Base-by-base conservation (phyloP, 768 basidiomycete species). In the Suillus americanus region DNA sequence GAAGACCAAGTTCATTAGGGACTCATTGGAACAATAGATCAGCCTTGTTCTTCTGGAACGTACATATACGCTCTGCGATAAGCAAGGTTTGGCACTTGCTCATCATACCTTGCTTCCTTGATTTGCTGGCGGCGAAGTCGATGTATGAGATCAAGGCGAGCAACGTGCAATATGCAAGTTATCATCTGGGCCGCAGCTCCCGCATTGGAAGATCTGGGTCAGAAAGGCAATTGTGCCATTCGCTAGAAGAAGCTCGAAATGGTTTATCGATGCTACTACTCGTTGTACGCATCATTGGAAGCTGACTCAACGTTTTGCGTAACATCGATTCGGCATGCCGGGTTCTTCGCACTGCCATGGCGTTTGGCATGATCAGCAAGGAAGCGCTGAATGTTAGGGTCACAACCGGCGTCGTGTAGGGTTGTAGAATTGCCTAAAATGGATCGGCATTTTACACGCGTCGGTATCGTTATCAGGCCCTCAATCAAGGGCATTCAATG, bases 261-360 rank as follows among this genome's bases (percentile, higher is more conserved):
- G 37, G 55, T 57, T 57, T 57, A 57, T 57, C 55, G n/a, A 9
- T 23, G n/a, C 53, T 35, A 35, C 30, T 54, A n/a, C n/a, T n/a
- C n/a, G n/a, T n/a, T n/a, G n/a, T 6, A 30, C 4, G 4, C 30
- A 30, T 30, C 30, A 30, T 30, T 30, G 30, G 30, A 30, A 30
- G 33, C 7, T 35, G 33, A 35, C 7, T 35, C 51, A n/a, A n/a
- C 30, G 4, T 35, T 4, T 5, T 5, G 30, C 30, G 30, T 30
- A 30, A 33, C 33, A 33, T 33, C 30, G 10, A n/a, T 35, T 20
- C 30, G 10, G 18, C 18, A 1, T 20, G 1, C 53, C 53, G 54
- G 33, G 20, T 10, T 35, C 33, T 33, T 4, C 33, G 20, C 20
- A 35, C 5, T 33, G 33, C 33, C 8, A 30, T 35, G 2, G n/a